Evolutionary conservation across 2,329 filamentous ascomycete species (phyloP).

Genomic region (Cladosporium oxysporum): DNA sequence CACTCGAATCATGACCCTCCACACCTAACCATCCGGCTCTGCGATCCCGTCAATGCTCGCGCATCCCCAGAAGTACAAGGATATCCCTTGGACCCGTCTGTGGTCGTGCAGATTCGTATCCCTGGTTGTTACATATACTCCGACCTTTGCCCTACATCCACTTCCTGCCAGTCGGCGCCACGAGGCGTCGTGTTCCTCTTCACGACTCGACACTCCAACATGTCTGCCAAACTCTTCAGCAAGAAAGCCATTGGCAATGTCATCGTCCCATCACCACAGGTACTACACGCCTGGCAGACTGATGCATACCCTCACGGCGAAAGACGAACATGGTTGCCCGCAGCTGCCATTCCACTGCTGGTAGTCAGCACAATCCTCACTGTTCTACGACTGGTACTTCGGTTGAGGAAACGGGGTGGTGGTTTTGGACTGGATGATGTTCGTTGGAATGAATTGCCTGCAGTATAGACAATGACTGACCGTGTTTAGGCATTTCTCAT

Average conservation of each 20-base stretch:
- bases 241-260: constrained; percentile 16
- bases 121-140: constrained; percentile 7
- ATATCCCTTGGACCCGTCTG: constrained; percentile 7
- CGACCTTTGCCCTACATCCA: neutral
- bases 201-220: neutral
- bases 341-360: constrained; percentile 25
- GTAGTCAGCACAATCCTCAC: constrained; percentile 27
- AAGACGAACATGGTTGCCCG: constrained; percentile 15
- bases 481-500: neutral
- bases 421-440: constrained; percentile 20
- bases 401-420: constrained; percentile 29
- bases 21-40: neutral
- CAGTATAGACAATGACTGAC: neutral
- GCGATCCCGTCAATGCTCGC: neutral
- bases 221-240: constrained; percentile 7
- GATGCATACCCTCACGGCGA: constrained; percentile 15
- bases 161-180: neutral
- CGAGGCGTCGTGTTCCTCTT: neutral
- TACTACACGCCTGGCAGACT: constrained; percentile 14
- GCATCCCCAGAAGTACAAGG: constrained; percentile 14
- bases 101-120: neutral
- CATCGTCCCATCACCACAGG: constrained; percentile 8
- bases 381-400: constrained; percentile 27
- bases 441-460: neutral
- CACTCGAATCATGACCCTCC: neutral